phyloP scores from a whole-genome alignment of 805 yeast species.

The Candida parachauliodes region DNA sequence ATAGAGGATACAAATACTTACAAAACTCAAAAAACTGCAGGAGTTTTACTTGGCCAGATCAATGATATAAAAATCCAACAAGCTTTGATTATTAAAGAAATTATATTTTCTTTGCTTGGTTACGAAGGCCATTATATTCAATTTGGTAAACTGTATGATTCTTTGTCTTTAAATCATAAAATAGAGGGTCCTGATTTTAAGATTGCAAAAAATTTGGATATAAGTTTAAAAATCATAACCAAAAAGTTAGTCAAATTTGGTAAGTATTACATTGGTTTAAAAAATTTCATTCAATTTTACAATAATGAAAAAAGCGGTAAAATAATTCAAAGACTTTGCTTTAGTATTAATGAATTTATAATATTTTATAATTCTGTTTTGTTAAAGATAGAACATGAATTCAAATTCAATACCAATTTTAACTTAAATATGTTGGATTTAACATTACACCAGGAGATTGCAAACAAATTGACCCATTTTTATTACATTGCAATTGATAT shows the following conservation, averaged over 20 bases:
- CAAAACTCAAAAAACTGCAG: constrained; percentile 21
- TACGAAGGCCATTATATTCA: constrained; percentile 76
- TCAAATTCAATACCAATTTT: constrained; percentile 45
- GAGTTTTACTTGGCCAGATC: constrained; percentile 46
- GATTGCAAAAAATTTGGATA: constrained; percentile 68
- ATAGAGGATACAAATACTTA: constrained; percentile 6
- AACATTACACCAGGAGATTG: constrained; percentile 22
- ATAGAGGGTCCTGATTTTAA: constrained; percentile 72
- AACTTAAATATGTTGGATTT: constrained; percentile 57
- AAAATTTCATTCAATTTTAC: constrained; percentile 58
- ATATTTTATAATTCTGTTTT: constrained; percentile 25
- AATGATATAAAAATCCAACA: constrained; percentile 61
- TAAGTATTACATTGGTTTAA: constrained; percentile 55
- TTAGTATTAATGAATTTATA: constrained; percentile 40
- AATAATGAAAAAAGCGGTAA: constrained; percentile 58
- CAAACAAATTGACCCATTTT: constrained; percentile 45
- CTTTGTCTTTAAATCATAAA: constrained; percentile 33
- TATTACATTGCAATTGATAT: constrained; percentile 55
- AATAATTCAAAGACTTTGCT: constrained; percentile 70
- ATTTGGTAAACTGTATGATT: constrained; percentile 59
- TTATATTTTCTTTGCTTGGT: constrained; percentile 65
- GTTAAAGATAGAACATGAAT: constrained; percentile 51
- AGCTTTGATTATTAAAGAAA: constrained; percentile 65
- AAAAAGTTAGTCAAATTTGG: constrained; percentile 61
- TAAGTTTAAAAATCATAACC: constrained; percentile 67